Base-by-base conservation (phyloP, 148 eudicot species). In the Limonium bicolor region DNA sequence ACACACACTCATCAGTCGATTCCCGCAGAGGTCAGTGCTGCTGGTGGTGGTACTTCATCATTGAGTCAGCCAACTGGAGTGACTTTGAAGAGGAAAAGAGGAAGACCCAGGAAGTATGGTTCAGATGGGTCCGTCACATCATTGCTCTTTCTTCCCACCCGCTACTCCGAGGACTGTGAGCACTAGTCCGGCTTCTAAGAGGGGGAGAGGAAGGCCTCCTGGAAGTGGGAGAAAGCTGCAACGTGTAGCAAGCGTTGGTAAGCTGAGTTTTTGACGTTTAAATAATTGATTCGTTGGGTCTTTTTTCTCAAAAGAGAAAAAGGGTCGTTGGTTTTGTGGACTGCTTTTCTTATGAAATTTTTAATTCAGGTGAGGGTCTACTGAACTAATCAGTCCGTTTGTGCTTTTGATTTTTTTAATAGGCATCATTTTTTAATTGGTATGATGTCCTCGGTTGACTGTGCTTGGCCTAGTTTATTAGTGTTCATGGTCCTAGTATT, bases 11-110 rank as follows among this genome's bases (percentile, higher is more conserved):
- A n/a, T n/a, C 15, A 13, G 4, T 35, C 38, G 6, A 35, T 35
- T 7, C 38, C 38, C 6, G 13, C 38, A 3, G 38, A 35, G 14
- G 38, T 19, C 4, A 35, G 16, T 10, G 38, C 12, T 15, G 38
- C 74, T n/a, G 38, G 38, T 11, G 12, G 38, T 35, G 38, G 38
- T n/a, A n/a, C 38, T n/a, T 35, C 38, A 2, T 15, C 16, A n/a
- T 15, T 15, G 38, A 15, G 16, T 15, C 16, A 15, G 7, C 33
- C 33, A n/a, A n/a, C 38, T 8, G 38, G 47, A 10, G 28, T 5
- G n/a, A 12, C 47, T 21, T 13, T 42, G 4, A 42, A 23, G 23
- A 42, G 13, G 27, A 42, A 42, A 24, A 20, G 47, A 22, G 47
- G 47, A 15, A 42, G 47, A 29, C 47, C 47, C 12, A 42, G 47